phyloP scores from a whole-genome alignment of 2,329 filamentous ascomycete genomes.

The Xylariaceae sp. region DNA sequence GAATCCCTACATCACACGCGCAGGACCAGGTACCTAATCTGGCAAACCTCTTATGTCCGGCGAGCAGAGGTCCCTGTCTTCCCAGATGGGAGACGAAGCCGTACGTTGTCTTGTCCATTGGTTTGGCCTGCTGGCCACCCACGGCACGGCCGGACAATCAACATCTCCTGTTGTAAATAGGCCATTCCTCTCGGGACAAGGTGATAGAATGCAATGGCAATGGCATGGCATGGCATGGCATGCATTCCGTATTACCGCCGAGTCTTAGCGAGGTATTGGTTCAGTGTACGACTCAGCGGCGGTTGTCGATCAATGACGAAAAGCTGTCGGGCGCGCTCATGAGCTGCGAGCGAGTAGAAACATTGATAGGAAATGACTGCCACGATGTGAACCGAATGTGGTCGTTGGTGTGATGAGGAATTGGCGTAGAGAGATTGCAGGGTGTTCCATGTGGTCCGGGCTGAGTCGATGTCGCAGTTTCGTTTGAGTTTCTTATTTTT shows the following conservation, averaged over 20 bases:
- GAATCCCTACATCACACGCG: neutral
- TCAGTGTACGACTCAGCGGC: too few species aligned
- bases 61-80: neutral
- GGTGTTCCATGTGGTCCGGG: conserved; percentile 7
- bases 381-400: neutral
- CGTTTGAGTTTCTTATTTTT: conserved; percentile 8
- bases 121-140: neutral
- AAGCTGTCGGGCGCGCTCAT: too few species aligned
- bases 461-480: conserved; percentile 15
- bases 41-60: neutral
- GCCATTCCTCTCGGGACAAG: too few species aligned
- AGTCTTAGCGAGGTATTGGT: too few species aligned
- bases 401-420: neutral
- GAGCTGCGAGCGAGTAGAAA: neutral
- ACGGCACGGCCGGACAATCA: neutral
- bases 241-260: too few species aligned
- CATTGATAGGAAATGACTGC: neutral
- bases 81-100: neutral
- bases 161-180: too few species aligned
- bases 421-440: conserved; percentile 13
- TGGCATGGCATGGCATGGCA: too few species aligned
- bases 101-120: neutral
- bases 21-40: neutral
- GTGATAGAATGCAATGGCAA: too few species aligned
- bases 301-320: too few species aligned